Percentiles rank a stretch among this genome's conserved stretches.
These are phyloP conservation scores for Pleurozium schreberi DNA, from an alignment of 225 moss, liverwort and hornwort species.

Conservation along the genomic window DNA sequence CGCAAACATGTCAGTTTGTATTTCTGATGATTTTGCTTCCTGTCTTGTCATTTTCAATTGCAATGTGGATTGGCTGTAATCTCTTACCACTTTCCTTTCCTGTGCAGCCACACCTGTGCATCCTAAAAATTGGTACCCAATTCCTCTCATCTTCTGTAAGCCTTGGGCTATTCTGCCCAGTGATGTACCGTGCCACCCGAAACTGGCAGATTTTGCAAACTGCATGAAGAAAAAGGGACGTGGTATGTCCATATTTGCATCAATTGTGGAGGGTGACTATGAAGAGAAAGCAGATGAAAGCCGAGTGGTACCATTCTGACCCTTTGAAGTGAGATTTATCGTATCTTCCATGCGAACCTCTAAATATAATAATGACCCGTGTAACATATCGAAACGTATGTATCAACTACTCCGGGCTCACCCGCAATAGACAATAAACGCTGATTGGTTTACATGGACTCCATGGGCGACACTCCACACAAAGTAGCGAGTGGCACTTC, in stretches of 20 bases:
- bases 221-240: slow-evolving; percentile 99
- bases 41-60: background rate
- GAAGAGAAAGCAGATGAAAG: slow-evolving; percentile 88
- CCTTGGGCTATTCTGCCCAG: slow-evolving; percentile 96
- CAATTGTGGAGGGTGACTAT: slow-evolving; percentile 93
- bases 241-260: slow-evolving; percentile 99
- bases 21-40: background rate
- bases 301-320: slow-evolving; percentile 30
- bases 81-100: background rate
- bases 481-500: background rate
- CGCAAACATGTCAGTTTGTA: background rate
- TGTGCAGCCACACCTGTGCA: slow-evolving; percentile 92
- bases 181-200: slow-evolving; percentile 96
- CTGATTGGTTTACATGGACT: background rate
- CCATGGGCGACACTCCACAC: background rate
- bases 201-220: slow-evolving; percentile 96
- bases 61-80: background rate
- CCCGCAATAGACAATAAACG: background rate
- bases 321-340: background rate
- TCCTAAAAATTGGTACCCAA: slow-evolving; percentile 99
- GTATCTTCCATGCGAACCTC: background rate
- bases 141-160: slow-evolving; percentile 94
- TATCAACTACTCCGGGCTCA: background rate
- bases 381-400: background rate
- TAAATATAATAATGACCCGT: background rate